phyloP scores from a whole-genome alignment of 2,329 filamentous ascomycete species.

The Chrysoporthe puriensis region DNA sequence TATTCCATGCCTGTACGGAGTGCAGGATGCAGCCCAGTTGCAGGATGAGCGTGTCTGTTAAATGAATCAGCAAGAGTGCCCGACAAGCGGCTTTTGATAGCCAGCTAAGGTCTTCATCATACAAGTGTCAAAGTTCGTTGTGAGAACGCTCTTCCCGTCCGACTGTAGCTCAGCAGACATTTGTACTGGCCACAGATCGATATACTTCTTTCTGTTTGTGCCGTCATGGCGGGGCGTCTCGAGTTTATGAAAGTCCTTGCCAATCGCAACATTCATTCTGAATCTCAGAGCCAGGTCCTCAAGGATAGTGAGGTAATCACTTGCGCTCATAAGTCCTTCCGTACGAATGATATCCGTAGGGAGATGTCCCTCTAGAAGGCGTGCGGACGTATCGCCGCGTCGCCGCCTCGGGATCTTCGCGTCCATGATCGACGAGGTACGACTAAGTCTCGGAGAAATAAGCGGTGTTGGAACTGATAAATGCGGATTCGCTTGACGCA shows the following conservation, averaged over 20 bases:
- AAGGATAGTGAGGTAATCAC: constrained; percentile 79
- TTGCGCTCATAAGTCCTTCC: constrained; percentile 69
- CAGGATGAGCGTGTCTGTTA: constrained; percentile 74
- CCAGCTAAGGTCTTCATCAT: constrained; percentile 39
- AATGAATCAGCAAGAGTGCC: constrained; percentile 24
- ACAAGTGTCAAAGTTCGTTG: constrained; percentile 91
- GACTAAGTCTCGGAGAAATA: background rate
- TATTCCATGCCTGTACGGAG: constrained; percentile 81
- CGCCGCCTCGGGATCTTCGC: constrained; percentile 37
- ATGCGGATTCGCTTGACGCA: constrained; percentile 47
- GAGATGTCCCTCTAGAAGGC: constrained; percentile 60
- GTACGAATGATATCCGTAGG: constrained; percentile 72
- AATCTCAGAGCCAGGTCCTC: constrained; percentile 79
- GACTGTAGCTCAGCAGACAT: constrained; percentile 84
- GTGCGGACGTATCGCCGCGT: constrained; percentile 58
- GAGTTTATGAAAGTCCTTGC: constrained; percentile 77
- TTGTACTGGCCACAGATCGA: constrained; percentile 90
- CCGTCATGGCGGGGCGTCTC: constrained; percentile 69
- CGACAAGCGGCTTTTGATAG: background rate
- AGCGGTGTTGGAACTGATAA: constrained; percentile 6
- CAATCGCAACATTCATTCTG: constrained; percentile 83
- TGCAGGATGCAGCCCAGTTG: constrained; percentile 84
- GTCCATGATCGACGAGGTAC: background rate
- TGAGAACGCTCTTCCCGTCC: constrained; percentile 69
- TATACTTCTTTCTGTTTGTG: constrained; percentile 70